Evolutionary conservation across 306 rosid genomes (phyloP).

Genomic region (Casuarina equisetifolia): DNA sequence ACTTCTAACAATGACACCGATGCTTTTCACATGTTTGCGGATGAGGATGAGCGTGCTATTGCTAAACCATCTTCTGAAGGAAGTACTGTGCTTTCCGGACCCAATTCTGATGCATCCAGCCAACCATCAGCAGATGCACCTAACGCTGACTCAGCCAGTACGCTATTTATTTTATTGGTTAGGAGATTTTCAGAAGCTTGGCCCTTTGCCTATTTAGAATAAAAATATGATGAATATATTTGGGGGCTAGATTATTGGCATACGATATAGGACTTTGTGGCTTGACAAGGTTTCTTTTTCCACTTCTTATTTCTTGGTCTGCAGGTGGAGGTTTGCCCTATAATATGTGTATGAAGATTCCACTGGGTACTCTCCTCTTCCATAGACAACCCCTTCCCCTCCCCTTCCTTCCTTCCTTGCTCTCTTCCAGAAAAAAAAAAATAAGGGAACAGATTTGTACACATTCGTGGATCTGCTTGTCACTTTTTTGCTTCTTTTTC

Average conservation of each 20-base stretch:
- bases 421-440: neutral
- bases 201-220: neutral
- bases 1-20: constrained; percentile 45
- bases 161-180: constrained; percentile 10
- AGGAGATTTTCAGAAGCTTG: neutral
- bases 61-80: constrained; percentile 51
- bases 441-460: too few relatives aligned
- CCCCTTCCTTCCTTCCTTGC: neutral
- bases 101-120: constrained; percentile 21
- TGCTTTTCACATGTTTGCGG: constrained; percentile 74
- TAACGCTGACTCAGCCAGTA: constrained; percentile 46
- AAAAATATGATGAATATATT: neutral
- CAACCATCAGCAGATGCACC: constrained; percentile 26
- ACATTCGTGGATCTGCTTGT: neutral
- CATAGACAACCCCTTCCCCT: too few relatives aligned
- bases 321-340: constrained; percentile 49
- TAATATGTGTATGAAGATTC: constrained; percentile 64
- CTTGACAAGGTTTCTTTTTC: constrained; percentile 13
- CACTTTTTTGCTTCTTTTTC: neutral
- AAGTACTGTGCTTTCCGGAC: constrained; percentile 40
- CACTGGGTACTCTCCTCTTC: constrained; percentile 48
- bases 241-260: neutral
- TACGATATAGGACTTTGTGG: constrained; percentile 20
- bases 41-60: constrained; percentile 54
- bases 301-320: constrained; percentile 21